phyloP scores from a whole-genome alignment of 1,284 basidiomycete species.

The Puccinia horiana region DNA sequence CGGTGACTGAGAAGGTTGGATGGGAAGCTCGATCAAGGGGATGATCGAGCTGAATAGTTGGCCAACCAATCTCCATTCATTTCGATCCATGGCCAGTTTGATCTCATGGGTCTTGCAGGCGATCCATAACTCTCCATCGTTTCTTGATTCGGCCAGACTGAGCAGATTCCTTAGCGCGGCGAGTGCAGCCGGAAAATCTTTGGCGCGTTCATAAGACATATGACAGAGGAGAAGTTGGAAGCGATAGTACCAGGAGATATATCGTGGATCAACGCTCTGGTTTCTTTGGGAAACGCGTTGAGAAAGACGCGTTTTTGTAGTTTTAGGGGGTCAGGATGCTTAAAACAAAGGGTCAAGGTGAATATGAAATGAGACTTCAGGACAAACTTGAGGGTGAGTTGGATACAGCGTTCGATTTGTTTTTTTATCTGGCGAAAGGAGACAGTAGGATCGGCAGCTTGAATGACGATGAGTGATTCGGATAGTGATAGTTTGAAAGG shows the following conservation, averaged over 20 bases:
- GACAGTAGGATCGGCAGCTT: background rate
- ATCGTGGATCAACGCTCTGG: background rate
- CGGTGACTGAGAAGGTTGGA: background rate
- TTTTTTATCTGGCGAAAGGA: slow-evolving; percentile 33
- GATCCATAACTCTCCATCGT: slow-evolving; percentile 19
- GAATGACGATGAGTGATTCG: background rate
- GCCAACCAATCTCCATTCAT: background rate
- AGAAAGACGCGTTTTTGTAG: background rate
- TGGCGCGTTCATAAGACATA: background rate
- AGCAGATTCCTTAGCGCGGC: background rate
- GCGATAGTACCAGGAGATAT: slow-evolving; percentile 19
- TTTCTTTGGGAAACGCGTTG: background rate
- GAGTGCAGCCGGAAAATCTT: slow-evolving; percentile 5
- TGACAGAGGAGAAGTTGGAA: slow-evolving; percentile 17
- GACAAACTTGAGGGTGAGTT: slow-evolving; percentile 5
- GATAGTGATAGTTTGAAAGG: background rate
- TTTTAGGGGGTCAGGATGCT: background rate
- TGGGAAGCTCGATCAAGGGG: background rate
- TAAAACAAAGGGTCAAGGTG: background rate
- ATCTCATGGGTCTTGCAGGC: slow-evolving; percentile 6
- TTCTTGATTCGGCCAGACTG: background rate
- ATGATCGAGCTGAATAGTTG: slow-evolving; percentile 1
- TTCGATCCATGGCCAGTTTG: slow-evolving; percentile 24
- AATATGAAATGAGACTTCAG: background rate
- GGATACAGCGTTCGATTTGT: slow-evolving; percentile 19